These are phyloP conservation scores for Echinosophora koreensis DNA, from an alignment of 306 rosid species.

Conservation along the genomic window DNA sequence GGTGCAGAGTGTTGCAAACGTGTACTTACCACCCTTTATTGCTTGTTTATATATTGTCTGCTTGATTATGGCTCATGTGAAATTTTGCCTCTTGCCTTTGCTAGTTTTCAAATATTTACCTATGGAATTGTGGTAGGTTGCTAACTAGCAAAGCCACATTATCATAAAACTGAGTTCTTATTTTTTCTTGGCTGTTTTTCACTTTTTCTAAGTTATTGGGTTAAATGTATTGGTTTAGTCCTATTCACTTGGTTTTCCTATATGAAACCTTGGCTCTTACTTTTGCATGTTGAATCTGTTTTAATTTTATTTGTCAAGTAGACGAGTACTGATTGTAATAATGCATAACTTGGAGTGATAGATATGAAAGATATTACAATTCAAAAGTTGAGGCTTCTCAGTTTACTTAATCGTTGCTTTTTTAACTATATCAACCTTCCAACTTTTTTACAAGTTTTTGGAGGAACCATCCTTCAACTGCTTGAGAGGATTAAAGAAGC, in stretches of 20 bases:
- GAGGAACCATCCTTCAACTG: too few species aligned
- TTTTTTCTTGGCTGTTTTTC: background rate
- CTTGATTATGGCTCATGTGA: background rate
- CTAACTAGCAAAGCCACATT: conserved; percentile 1
- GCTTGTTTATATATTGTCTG: background rate
- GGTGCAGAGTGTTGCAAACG: background rate
- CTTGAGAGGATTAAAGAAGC: too few species aligned
- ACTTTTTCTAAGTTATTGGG: background rate
- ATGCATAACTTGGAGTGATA: background rate
- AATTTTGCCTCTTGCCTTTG: background rate
- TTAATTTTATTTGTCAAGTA: conserved; percentile 10
- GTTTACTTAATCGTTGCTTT: too few species aligned
- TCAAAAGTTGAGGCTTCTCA: background rate
- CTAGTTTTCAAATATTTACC: background rate
- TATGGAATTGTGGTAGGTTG: background rate
- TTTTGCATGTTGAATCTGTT: conserved; percentile 3
- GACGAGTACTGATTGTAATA: conserved; percentile 4
- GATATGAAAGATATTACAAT: background rate
- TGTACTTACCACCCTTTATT: background rate
- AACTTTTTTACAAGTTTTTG: too few species aligned
- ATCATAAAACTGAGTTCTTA: background rate
- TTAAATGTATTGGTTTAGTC: background rate
- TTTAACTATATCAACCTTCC: too few species aligned
- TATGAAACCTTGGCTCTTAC: conserved; percentile 1
- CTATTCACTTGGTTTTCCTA: conserved; percentile 1